Percentiles rank a stretch among this genome's conserved stretches.
phyloP scores from a whole-genome alignment of 1,284 basidiomycete species.

The Takashimella koratensis region DNA sequence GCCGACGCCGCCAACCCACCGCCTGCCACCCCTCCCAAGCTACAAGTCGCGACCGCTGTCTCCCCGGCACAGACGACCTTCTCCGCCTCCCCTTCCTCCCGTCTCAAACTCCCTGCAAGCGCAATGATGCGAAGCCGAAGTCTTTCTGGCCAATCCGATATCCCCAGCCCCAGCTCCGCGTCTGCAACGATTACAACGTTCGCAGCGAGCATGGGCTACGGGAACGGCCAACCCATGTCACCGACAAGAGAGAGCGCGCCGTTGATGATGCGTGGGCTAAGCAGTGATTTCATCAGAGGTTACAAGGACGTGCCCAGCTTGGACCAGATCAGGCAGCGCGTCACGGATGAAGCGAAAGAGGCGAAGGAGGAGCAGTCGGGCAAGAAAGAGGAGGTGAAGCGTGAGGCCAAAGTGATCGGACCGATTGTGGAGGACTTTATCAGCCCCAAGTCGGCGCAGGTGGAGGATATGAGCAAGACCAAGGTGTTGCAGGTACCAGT shows the following conservation, averaged over 20 bases:
- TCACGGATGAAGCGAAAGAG: slow-evolving; percentile 7
- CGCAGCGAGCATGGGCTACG: too few relatives aligned
- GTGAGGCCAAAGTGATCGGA: neutral
- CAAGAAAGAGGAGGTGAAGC: neutral
- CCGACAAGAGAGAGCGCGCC: too few relatives aligned
- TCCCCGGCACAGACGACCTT: slow-evolving; percentile 37
- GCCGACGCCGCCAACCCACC: slow-evolving; percentile 42
- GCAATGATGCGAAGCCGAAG: slow-evolving; percentile 60
- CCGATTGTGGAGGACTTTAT: neutral
- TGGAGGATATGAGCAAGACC: too few relatives aligned
- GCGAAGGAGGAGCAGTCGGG: slow-evolving; percentile 57
- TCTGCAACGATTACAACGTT: too few relatives aligned
- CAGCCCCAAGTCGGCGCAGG: too few relatives aligned
- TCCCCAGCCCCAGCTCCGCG: too few relatives aligned
- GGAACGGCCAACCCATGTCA: too few relatives aligned
- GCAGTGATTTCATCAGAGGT: too few relatives aligned
- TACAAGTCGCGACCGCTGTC: slow-evolving; percentile 42
- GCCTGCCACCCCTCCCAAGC: slow-evolving; percentile 49
- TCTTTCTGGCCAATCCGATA: too few relatives aligned
- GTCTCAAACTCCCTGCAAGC: slow-evolving; percentile 58
- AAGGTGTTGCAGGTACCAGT: too few relatives aligned
- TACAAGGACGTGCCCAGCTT: slow-evolving; percentile 81
- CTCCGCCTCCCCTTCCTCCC: slow-evolving; percentile 57
- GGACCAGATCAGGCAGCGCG: slow-evolving; percentile 69
- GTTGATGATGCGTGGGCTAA: too few relatives aligned